These are phyloP conservation scores for Nemania serpens DNA, from an alignment of 2,329 filamentous ascomycete species.

Conservation along the genomic window DNA sequence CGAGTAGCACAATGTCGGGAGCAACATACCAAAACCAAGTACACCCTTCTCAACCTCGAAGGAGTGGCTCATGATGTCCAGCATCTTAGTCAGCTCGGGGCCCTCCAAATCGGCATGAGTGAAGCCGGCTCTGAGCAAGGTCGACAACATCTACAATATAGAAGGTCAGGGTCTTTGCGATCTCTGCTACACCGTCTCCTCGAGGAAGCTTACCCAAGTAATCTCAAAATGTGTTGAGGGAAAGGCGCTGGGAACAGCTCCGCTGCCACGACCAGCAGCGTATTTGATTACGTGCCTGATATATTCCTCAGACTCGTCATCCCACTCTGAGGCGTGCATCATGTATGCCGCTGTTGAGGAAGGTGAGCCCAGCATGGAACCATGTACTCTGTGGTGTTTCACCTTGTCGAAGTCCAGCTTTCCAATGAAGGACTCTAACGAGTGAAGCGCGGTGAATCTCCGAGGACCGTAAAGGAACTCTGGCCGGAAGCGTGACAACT, in stretches of 20 bases:
- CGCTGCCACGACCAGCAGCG: slow-evolving; percentile 23
- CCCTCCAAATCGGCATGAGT: slow-evolving; percentile 21
- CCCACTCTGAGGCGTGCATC: slow-evolving; percentile 31
- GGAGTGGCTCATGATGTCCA: slow-evolving; percentile 26
- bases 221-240: slow-evolving; percentile 31
- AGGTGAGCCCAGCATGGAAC: slow-evolving; percentile 46
- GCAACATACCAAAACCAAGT: slow-evolving; percentile 31
- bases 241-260: slow-evolving; percentile 32
- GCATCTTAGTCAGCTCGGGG: slow-evolving; percentile 24
- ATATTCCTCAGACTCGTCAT: slow-evolving; percentile 31
- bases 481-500: slow-evolving; percentile 37
- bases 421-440: slow-evolving; percentile 46
- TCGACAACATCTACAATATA: slow-evolving; percentile 23
- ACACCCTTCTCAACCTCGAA: slow-evolving; percentile 30
- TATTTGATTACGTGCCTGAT: slow-evolving; percentile 27
- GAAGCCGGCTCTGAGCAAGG: slow-evolving; percentile 25
- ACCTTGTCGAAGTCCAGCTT: slow-evolving; percentile 45
- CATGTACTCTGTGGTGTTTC: slow-evolving; percentile 40
- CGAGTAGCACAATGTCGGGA: neutral
- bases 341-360: slow-evolving; percentile 45
- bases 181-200: neutral
- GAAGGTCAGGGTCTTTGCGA: slow-evolving; percentile 2
- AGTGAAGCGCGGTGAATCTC: slow-evolving; percentile 43
- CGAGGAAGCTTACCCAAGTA: slow-evolving; percentile 25
- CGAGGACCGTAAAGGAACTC: slow-evolving; percentile 38